Evolutionary conservation across 73 alveolate genomes (phyloP), one percentile per base, ranked within the genome.

Genomic region (Symbiodinium pilosum): DNA sequence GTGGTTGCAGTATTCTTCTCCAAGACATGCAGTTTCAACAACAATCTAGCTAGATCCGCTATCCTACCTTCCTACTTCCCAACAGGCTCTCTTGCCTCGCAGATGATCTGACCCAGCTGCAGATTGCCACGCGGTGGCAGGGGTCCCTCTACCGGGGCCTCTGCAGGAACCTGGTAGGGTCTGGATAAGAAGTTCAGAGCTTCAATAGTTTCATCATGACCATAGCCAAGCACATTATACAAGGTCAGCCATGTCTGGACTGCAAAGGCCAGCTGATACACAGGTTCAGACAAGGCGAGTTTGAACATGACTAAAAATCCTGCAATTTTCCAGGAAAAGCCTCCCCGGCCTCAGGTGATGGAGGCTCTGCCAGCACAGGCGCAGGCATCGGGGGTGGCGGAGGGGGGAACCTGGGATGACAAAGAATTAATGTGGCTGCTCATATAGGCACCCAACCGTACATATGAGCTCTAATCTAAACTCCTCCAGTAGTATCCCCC

Each of bases 321-420:
- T n/a, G n/a, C n/a, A n/a, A n/a, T n/a, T n/a, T n/a, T n/a, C n/a
- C n/a, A n/a, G n/a, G n/a, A n/a, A n/a, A n/a, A n/a, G n/a, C n/a
- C n/a, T n/a, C n/a, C n/a, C n/a, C n/a, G 24, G 97, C 97, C 97
- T 91, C 88, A 30, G 97, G 97, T 5, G 97, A 40, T 1, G 97
- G 97, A 91, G 88, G 89, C 56, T 91, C 97, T n/a, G 97, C 97
- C 75, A 91, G 32, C 83, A 91, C 51, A 39, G 97, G 97, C 36
- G 97, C 97, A 8, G 97, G 97, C 97, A 91, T 91, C 41, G 54
- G 77, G 16, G 97, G 97, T 43, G 97, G 97, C 26, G 97, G 89
- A 28, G 97, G 97, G n/a, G 81, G 88, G 77, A 85, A 91, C 43
- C 30, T 71, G 81, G 88, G 81, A 12, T 32, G 84, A 38, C 87